Evolutionary conservation across 2,329 filamentous ascomycete species (phyloP).

Genomic region (Hawksworthiomyces lignivorus): DNA sequence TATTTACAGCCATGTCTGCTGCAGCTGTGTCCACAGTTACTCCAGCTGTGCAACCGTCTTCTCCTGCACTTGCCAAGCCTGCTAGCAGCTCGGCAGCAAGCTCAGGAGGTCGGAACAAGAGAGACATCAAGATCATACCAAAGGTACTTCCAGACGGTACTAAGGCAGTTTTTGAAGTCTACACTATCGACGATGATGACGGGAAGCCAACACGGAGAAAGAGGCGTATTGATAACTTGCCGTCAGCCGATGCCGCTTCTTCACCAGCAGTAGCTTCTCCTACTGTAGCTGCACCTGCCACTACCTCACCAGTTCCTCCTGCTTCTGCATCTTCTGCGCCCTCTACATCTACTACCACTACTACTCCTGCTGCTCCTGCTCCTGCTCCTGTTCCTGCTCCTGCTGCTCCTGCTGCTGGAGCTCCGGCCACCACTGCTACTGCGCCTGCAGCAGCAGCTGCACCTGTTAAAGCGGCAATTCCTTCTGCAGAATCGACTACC

Average conservation of each 20-base stretch:
- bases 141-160: background rate
- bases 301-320: background rate
- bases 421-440: no score
- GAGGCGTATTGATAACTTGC: constrained; percentile 1
- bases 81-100: no score
- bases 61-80: background rate
- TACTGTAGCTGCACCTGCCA: background rate
- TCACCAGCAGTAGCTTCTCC: background rate
- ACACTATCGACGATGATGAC: background rate
- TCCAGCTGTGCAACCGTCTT: no score
- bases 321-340: no score
- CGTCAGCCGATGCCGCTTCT: background rate
- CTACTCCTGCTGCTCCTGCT: background rate
- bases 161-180: background rate
- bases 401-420: no score
- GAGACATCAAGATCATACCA: background rate
- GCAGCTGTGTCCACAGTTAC: no score
- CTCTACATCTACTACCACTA: no score
- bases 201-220: background rate
- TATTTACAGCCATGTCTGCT: no score
- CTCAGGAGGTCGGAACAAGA: no score
- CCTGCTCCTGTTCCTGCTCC: background rate
- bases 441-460: background rate
- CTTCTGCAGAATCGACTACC: no score
- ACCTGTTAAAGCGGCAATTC: no score